Evolutionary conservation across 2,329 filamentous ascomycete genomes (phyloP), one percentile per base, ranked within the genome.

Genomic region (Fusarium secorum): DNA sequence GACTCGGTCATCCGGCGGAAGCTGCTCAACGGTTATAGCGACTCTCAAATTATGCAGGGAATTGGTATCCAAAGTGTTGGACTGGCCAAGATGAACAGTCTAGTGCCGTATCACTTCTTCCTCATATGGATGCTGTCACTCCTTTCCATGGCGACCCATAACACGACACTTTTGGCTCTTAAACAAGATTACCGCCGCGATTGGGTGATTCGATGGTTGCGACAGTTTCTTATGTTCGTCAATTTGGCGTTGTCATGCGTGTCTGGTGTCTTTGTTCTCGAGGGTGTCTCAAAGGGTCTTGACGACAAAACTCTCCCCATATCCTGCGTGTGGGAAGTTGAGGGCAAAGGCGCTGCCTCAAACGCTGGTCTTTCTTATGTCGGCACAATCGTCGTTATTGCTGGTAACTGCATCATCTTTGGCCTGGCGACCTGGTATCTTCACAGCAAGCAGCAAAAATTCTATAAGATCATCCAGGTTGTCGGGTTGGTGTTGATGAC

Each of bases 21-120:
- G 77, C 83, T 92, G 5, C 86, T 92, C 52, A 87, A 86, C 75
- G 85, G 87, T 67, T 89, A 91, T 80, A 89, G 86, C 22, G 90
- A 92, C 79, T 89, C 91, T 76, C 89, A 92, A 78, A 89, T 92
- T 77, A 82, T 92, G 59, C 89, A 89, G 22, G 89, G 90, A 42
- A 91, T 92, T 76, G 89, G 87, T n/a, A 87, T 92, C 61, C 89
- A 92, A 77, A 84, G 83, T 72, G 84, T 92, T 28, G 90, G 87
- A 0, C 84, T 92, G 3, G 86, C 86, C 8, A 88, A 89, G 75
- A 85, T 87, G 75, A 79, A 84, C 48, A 82, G 82, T 9, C 85
- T 92, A 77, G 84, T 90, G 0, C 85, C 89, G 0, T 92, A 92
- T 76, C 90, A 92, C 79, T 91, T 92, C 81, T 91, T 91, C 81